Evolutionary conservation across 352 stramenopile genomes (phyloP).

Genomic region (Pythium phragmiticola): DNA sequence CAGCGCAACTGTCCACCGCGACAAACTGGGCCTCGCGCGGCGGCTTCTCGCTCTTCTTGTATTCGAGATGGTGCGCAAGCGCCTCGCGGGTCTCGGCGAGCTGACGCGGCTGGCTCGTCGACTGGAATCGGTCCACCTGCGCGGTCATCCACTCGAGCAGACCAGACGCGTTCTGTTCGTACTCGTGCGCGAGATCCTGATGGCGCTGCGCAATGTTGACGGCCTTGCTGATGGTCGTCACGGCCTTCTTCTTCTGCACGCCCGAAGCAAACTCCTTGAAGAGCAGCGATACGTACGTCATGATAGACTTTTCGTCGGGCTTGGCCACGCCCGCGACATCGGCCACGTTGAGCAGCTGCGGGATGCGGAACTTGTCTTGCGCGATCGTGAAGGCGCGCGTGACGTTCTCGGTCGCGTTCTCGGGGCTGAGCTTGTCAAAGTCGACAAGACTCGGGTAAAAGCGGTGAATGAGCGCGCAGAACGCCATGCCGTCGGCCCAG

Average conservation of each 20-base stretch:
- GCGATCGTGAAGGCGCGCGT: slow-evolving; percentile 85
- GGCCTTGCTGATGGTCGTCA: slow-evolving; percentile 89
- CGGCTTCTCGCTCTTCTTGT: slow-evolving; percentile 88
- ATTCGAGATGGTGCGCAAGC: slow-evolving; percentile 65
- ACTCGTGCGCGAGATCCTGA: slow-evolving; percentile 77
- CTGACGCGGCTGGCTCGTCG: slow-evolving; percentile 58
- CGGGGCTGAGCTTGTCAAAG: slow-evolving; percentile 68
- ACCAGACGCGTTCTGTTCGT: slow-evolving; percentile 62
- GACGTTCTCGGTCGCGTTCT: slow-evolving; percentile 70
- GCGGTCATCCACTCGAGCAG: slow-evolving; percentile 71
- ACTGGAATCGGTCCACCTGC: slow-evolving; percentile 78
- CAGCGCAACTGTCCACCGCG: slow-evolving; percentile 70
- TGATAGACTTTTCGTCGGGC: slow-evolving; percentile 91
- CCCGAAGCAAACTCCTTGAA: slow-evolving; percentile 91
- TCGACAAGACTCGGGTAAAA: slow-evolving; percentile 87
- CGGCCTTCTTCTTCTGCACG: slow-evolving; percentile 87
- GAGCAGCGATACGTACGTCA: slow-evolving; percentile 89
- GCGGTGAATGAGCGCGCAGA: slow-evolving; percentile 89
- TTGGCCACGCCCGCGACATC: slow-evolving; percentile 84
- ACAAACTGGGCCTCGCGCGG: slow-evolving; percentile 82
- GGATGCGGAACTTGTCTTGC: slow-evolving; percentile 85
- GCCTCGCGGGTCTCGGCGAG: slow-evolving; percentile 71
- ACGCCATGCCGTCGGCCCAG: slow-evolving; percentile 88
- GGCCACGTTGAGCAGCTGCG: slow-evolving; percentile 82
- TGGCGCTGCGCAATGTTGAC: slow-evolving; percentile 89